Percentiles rank a stretch among this genome's conserved stretches.
These are phyloP conservation scores for Lentinula lateritia DNA, from an alignment of 768 basidiomycete genomes.

Conservation along the genomic window DNA sequence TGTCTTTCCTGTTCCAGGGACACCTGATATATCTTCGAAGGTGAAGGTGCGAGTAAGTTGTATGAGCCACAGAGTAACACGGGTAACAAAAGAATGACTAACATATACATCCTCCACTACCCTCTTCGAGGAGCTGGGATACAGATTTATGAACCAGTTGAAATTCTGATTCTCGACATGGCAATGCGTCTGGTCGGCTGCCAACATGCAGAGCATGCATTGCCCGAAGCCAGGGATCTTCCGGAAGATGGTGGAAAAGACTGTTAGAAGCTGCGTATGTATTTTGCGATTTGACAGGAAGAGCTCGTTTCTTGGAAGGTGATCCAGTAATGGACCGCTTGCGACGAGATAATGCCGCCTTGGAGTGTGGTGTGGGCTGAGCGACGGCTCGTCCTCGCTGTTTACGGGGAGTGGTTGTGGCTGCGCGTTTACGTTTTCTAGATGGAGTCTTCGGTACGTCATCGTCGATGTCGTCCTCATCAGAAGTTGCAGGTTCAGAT, in stretches of 20 bases:
- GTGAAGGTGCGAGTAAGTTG: not conserved
- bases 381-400: slow-evolving; percentile 34
- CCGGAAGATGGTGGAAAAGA: slow-evolving; percentile 39
- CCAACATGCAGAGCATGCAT: slow-evolving; percentile 93
- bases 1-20: slow-evolving; percentile 98
- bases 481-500: slow-evolving; percentile 5
- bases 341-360: slow-evolving; percentile 54
- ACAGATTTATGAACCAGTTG: slow-evolving; percentile 68
- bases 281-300: slow-evolving; percentile 20
- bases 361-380: slow-evolving; percentile 73
- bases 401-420: slow-evolving; percentile 26
- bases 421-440: slow-evolving; percentile 42
- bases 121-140: slow-evolving; percentile 83
- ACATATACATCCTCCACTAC: slow-evolving; percentile 96
- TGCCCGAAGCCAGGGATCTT: slow-evolving; percentile 80
- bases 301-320: slow-evolving; percentile 22
- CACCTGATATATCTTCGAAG: slow-evolving; percentile 84
- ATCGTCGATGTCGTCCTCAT: slow-evolving; percentile 26
- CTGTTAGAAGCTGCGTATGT: slow-evolving; percentile 13
- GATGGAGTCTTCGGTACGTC: slow-evolving; percentile 41
- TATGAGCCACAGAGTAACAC: not conserved
- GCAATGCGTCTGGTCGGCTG: slow-evolving; percentile 82
- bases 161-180: slow-evolving; percentile 87
- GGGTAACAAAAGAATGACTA: slow-evolving; percentile 23
- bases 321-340: slow-evolving; percentile 7